A percentile compares a stretch with the other conserved stretches of the same genome.
Evolutionary conservation across 164 flowering plant species (phyloP).

Genomic region (grape (Vitis vinifera)): DNA sequence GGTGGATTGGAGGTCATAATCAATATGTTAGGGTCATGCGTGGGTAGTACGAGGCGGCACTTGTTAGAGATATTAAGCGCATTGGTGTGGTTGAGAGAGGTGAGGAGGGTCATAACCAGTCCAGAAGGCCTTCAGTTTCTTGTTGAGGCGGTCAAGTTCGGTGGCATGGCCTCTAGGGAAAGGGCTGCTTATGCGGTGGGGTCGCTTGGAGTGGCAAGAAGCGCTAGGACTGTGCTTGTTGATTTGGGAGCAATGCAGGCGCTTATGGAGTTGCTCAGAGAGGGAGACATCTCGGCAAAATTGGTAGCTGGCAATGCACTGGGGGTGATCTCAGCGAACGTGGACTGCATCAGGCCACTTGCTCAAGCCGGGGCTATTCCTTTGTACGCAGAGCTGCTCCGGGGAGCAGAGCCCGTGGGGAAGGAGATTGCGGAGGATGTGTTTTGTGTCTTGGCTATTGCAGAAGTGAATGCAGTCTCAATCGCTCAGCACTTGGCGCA

Average conservation of each 20-base stretch:
- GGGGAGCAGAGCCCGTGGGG: slow-evolving; percentile 36
- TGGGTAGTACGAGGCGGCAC: slow-evolving; percentile 22
- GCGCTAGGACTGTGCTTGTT: slow-evolving; percentile 38
- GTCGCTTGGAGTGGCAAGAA: slow-evolving; percentile 38
- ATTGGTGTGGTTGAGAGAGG: slow-evolving; percentile 39
- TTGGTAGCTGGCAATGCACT: slow-evolving; percentile 52
- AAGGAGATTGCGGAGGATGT: slow-evolving; percentile 58
- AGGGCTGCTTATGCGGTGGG: slow-evolving; percentile 61
- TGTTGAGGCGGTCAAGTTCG: slow-evolving; percentile 40
- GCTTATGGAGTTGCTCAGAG: slow-evolving; percentile 34
- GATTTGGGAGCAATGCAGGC: slow-evolving; percentile 40
- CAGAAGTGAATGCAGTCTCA: slow-evolving; percentile 43
- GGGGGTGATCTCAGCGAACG: slow-evolving; percentile 44
- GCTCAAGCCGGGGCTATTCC: slow-evolving; percentile 60
- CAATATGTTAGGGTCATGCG: slow-evolving; percentile 22
- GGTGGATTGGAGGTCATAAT: slow-evolving; percentile 43
- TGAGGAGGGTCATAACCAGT: slow-evolving; percentile 32
- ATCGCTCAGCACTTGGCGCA: slow-evolving; percentile 41
- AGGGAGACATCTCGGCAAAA: slow-evolving; percentile 36
- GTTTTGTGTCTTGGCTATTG: slow-evolving; percentile 48
- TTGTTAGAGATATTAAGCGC: slow-evolving; percentile 56
- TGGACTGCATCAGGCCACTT: slow-evolving; percentile 41
- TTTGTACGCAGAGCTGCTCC: slow-evolving; percentile 47
- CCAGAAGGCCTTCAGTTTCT: slow-evolving; percentile 33
- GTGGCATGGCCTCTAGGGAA: slow-evolving; percentile 50